A percentile compares a stretch with the other conserved stretches of the same genome.
phyloP scores from a whole-genome alignment of 1,284 basidiomycete species.

The Cryptococcus amylolentus region DNA sequence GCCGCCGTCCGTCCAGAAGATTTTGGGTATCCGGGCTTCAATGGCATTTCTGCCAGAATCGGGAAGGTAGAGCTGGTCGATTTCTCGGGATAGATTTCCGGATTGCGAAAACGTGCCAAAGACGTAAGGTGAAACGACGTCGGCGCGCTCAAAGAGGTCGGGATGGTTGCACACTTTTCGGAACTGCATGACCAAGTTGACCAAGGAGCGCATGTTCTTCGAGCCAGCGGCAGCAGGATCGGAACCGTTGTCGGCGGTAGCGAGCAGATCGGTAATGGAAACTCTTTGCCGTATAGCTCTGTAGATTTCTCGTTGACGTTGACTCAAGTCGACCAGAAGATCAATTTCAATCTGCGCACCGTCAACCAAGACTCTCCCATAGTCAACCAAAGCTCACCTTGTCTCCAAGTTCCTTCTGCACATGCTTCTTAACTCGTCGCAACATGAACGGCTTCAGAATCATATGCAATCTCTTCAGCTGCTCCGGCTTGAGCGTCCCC shows the following conservation, averaged over 20 bases:
- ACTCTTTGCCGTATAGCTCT: conserved; percentile 86
- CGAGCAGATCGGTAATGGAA: conserved; percentile 89
- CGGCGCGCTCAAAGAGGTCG: conserved; percentile 95
- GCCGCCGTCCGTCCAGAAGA: conserved; percentile 77
- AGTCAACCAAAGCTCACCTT: conserved; percentile 60
- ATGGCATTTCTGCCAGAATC: conserved; percentile 81
- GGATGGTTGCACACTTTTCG: conserved; percentile 99
- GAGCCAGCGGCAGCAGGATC: conserved; percentile 60
- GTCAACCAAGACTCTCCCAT: background rate
- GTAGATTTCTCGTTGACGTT: conserved; percentile 90
- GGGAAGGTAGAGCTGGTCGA: conserved; percentile 74
- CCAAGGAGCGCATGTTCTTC: conserved; percentile 60
- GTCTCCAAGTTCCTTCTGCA: conserved; percentile 99
- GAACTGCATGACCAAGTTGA: conserved; percentile 99
- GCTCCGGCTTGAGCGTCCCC: conserved; percentile 78
- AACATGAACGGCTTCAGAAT: conserved; percentile 99
- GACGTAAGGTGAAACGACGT: conserved; percentile 88
- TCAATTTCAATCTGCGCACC: conserved; percentile 83
- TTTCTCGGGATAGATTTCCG: conserved; percentile 76
- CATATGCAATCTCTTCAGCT: conserved; percentile 94
- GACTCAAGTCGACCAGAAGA: conserved; percentile 89
- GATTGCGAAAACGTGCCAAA: conserved; percentile 81
- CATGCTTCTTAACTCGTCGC: conserved; percentile 93
- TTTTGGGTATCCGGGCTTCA: conserved; percentile 67
- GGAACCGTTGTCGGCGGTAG: conserved; percentile 76